Conservation (phyloP, 2,329 filamentous ascomycete species). For the Cytospora piceicola region DNA sequence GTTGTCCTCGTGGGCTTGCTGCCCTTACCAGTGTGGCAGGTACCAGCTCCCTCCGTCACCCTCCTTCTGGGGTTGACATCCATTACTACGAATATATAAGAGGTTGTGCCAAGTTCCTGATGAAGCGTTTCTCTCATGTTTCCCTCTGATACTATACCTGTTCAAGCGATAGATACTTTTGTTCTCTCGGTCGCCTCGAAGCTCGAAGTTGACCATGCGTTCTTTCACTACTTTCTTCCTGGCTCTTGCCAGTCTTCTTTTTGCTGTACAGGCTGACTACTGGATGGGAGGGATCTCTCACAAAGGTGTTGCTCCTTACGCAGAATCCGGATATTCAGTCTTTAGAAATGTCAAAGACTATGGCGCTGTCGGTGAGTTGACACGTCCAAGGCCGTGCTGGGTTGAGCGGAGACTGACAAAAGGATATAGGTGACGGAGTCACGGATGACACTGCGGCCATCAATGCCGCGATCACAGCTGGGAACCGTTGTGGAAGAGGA, state of each 20-base stretch:
- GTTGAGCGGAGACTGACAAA: constrained; percentile 2
- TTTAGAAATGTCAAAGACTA: constrained; percentile 55
- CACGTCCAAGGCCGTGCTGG: neutral
- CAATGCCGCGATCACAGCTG: constrained; percentile 47
- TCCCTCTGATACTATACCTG: constrained; percentile 2
- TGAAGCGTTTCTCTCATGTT: constrained; percentile 25
- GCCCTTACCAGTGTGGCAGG: constrained; percentile 19
- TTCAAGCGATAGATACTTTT: neutral
- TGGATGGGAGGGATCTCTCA: constrained; percentile 44
- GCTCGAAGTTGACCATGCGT: constrained; percentile 35
- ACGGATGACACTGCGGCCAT: constrained; percentile 54
- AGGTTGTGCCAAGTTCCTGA: constrained; percentile 8
- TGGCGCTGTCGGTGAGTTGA: constrained; percentile 43
- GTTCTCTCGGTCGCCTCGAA: neutral
- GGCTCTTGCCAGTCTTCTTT: constrained; percentile 38
- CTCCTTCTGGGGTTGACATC: neutral
- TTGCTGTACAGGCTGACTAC: constrained; percentile 35
- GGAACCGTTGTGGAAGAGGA: constrained; percentile 46
- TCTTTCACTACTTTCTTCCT: constrained; percentile 35
- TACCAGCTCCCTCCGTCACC: constrained; percentile 4
- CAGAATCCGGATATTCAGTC: constrained; percentile 45
- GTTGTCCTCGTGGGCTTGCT: constrained; percentile 7
- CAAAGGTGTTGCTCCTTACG: constrained; percentile 49
- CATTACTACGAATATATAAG: constrained; percentile 24
- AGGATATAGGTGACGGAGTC: constrained; percentile 44